Base-by-base conservation (phyloP, 2,329 filamentous ascomycete genomes). In the Parascedosporium putredinis region DNA sequence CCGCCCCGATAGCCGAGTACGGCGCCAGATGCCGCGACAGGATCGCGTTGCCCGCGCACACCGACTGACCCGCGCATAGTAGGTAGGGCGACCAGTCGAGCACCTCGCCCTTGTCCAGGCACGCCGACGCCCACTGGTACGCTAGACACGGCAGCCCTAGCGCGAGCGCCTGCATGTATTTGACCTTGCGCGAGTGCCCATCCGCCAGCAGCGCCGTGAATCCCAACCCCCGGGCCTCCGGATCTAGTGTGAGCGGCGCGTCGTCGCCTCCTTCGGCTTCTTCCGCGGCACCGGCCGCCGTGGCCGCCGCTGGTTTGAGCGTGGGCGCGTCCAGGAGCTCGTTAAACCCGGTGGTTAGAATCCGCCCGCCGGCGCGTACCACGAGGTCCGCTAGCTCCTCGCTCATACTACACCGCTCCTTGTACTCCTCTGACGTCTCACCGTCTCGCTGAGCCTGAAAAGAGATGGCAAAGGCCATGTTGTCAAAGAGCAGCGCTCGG, bases 81-180 rank as follows among this genome's bases (percentile, higher is more conserved):
- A 96, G 75, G 59, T 95, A 97, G 1, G 82, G 78, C 6, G 76
- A 70, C 86, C 90, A 96, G 47, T 86, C 78, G 1, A 94, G 66
- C 0, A 91, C 65, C 6, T 67, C 61, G 5, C 73, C 70, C 27
- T 78, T 78, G 1, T 72, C 64, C 3, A 91, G 64, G 54, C 87
- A 95, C 46, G 85, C 77, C 23, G 78, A 74, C 45, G 95, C 71
- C 91, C 93, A 98, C 50, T 83, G 82, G 5, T 81, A 77, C 5
- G 88, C 84, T 2, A 98, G 72, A 59, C 90, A 95, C 0, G 93
- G 93, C 0, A 98, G 67, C 1, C 88, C 88, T 1, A 98, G 76
- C 0, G 93, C 90, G 2, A 98, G 76, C 0, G 93, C 93, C 67
- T 97, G 90, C 74, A 97, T 86, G 64, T 93, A 96, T 62, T 97